These are phyloP conservation scores for Sparassis latifolia DNA, from an alignment of 1,284 basidiomycete genomes.

Conservation along the genomic window DNA sequence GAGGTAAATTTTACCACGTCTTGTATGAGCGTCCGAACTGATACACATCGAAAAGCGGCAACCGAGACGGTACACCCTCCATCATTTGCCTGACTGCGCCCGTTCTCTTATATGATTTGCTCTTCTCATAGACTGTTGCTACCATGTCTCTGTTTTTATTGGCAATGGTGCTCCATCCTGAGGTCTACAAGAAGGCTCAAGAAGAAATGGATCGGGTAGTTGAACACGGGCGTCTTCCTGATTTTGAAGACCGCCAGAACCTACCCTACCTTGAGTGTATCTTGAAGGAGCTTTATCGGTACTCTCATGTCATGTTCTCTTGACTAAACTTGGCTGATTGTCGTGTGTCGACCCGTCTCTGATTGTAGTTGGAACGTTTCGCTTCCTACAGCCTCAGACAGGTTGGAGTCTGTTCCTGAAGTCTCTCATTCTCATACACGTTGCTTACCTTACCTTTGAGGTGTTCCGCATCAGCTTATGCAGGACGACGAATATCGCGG, in stretches of 20 bases:
- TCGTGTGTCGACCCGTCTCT: not conserved
- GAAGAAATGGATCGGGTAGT: conserved; percentile 25
- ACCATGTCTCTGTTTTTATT: conserved; percentile 40
- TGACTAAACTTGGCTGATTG: not conserved
- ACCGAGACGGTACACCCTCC: conserved; percentile 26
- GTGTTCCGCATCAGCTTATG: conserved; percentile 42
- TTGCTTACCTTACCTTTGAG: conserved; percentile 12
- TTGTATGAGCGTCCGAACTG: no score
- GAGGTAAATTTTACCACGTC: conserved; percentile 18
- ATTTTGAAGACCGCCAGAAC: conserved; percentile 40
- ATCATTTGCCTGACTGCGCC: no score
- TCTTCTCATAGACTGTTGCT: conserved; percentile 34
- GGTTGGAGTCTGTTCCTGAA: no score
- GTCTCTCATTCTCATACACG: no score
- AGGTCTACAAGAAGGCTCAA: conserved; percentile 43
- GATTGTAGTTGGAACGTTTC: conserved; percentile 22
- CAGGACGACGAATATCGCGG: conserved; percentile 43
- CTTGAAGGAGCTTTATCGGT: conserved; percentile 45
- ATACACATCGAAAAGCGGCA: conserved; percentile 15
- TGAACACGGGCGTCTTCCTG: conserved; percentile 39
- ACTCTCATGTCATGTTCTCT: not conserved
- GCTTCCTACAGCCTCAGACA: conserved; percentile 11
- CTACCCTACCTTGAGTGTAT: conserved; percentile 50
- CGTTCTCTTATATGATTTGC: no score
- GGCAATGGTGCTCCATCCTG: conserved; percentile 45